Percentiles rank a stretch among this genome's conserved stretches.
Evolutionary conservation across 1,139 yeast species (phyloP).

Genomic region (Debaryomycetaceae sp.): DNA sequence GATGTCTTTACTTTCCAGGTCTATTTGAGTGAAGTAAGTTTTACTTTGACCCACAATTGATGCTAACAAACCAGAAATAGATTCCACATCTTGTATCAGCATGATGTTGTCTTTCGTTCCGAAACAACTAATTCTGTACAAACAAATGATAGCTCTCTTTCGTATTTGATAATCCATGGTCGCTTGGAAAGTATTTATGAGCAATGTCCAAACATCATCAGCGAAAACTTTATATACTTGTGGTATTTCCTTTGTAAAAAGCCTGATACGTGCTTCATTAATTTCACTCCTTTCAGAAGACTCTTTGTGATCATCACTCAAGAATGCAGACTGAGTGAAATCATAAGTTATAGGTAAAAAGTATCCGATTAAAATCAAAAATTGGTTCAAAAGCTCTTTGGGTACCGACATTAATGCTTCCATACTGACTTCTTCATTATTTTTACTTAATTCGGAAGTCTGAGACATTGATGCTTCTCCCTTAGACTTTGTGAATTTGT

Average conservation of each 20-base stretch:
- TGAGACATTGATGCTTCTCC: constrained; percentile 7
- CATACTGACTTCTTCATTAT: constrained; percentile 35
- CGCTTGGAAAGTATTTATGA: constrained; percentile 70
- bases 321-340: constrained; percentile 15
- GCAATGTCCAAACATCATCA: constrained; percentile 51
- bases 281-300: constrained; percentile 21
- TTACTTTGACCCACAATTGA: constrained; percentile 68
- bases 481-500: constrained; percentile 26
- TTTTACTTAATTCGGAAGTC: constrained; percentile 10
- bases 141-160: constrained; percentile 52
- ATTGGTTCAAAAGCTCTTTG: constrained; percentile 55
- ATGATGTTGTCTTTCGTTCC: constrained; percentile 15
- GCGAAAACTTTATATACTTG: constrained; percentile 42
- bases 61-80: constrained; percentile 53
- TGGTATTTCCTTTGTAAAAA: constrained; percentile 20
- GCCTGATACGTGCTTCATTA: constrained; percentile 26
- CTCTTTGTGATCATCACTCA: constrained; percentile 23
- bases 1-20: constrained; percentile 2
- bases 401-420: constrained; percentile 78
- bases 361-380: constrained; percentile 55
- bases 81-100: constrained; percentile 20
- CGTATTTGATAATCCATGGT: constrained; percentile 70
- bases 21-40: constrained; percentile 20
- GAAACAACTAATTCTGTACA: constrained; percentile 52
- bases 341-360: constrained; percentile 49